phyloP scores from a whole-genome alignment of 805 yeast genomes.

The Millerozyma miso region DNA sequence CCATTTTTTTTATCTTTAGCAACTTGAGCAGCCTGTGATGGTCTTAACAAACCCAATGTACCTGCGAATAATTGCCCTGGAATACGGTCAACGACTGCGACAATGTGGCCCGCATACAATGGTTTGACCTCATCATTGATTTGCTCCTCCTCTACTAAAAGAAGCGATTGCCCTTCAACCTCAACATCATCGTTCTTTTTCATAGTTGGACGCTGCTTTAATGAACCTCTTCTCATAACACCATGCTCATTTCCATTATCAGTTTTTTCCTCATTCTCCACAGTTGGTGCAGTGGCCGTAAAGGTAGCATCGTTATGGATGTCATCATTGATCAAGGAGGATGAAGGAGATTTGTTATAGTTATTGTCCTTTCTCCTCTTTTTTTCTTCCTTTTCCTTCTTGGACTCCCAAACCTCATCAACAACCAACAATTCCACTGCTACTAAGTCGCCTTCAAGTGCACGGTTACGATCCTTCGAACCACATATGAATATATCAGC shows the following conservation, averaged over 20 bases:
- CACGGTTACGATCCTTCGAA: slow-evolving; percentile 95
- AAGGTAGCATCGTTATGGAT: slow-evolving; percentile 80
- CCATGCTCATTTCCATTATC: slow-evolving; percentile 32
- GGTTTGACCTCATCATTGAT: slow-evolving; percentile 91
- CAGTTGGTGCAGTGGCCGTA: slow-evolving; percentile 25
- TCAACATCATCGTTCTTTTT: slow-evolving; percentile 98
- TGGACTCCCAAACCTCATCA: slow-evolving; percentile 96
- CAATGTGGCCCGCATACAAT: slow-evolving; percentile 95
- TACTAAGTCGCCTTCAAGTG: slow-evolving; percentile 92
- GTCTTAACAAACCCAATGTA: slow-evolving; percentile 87
- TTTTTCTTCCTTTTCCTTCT: slow-evolving; percentile 95
- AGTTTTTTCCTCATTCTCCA: slow-evolving; percentile 15
- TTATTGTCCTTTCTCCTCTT: slow-evolving; percentile 75
- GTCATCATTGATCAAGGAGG: slow-evolving; percentile 54
- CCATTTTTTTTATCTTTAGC: slow-evolving; percentile 54
- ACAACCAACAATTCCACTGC: slow-evolving; percentile 93
- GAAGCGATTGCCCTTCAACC: slow-evolving; percentile 93
- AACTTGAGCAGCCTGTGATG: slow-evolving; percentile 89
- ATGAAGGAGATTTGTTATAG: slow-evolving; percentile 26
- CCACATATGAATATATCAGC: slow-evolving; percentile 98
- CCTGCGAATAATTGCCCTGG: slow-evolving; percentile 97
- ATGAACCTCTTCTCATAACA: slow-evolving; percentile 75
- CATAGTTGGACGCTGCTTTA: slow-evolving; percentile 93
- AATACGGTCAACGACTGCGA: slow-evolving; percentile 94
- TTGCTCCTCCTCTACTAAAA: slow-evolving; percentile 92